A percentile compares a stretch with the other conserved stretches of the same genome.
Conservation (phyloP, 208 protist species). For the Leptomonas pyrrhocoris region DNA sequence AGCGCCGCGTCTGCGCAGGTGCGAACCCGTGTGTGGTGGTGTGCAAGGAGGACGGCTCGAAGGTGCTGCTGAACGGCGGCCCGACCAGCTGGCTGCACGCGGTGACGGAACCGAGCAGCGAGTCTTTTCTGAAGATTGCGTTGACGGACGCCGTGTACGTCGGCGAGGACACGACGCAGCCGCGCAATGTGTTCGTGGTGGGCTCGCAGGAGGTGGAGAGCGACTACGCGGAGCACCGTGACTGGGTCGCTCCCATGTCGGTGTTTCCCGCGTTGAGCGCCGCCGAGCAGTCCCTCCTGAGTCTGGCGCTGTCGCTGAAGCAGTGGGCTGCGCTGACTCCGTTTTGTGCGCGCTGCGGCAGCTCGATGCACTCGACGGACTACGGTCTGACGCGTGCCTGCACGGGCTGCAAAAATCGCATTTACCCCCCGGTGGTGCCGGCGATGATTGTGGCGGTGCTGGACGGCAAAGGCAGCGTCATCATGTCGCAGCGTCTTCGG, state of each 20-base stretch:
- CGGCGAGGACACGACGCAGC: constrained; percentile 28
- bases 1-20: constrained; percentile 9
- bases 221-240: constrained; percentile 6
- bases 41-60: constrained; percentile 29
- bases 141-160: constrained; percentile 28
- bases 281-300: constrained; percentile 31
- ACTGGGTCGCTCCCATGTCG: constrained; percentile 15
- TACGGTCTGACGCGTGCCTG: constrained; percentile 28
- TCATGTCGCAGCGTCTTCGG: constrained; percentile 37
- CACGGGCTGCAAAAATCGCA: constrained; percentile 28
- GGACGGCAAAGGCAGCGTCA: constrained; percentile 46
- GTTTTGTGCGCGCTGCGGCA: constrained; percentile 46
- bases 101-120: not conserved
- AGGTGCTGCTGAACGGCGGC: constrained; percentile 25
- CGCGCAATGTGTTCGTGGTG: constrained; percentile 36
- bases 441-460: constrained; percentile 58
- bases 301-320: constrained; percentile 42
- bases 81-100: constrained; percentile 36
- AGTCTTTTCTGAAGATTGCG: constrained; percentile 19
- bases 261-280: constrained; percentile 19
- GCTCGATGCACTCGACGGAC: constrained; percentile 15
- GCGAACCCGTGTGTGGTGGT: constrained; percentile 37
- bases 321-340: constrained; percentile 33
- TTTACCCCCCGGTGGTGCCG: constrained; percentile 38
- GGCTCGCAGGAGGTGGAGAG: constrained; percentile 6